Base-by-base conservation (phyloP, 148 eudicot genomes). In the Polygonum aviculare region DNA sequence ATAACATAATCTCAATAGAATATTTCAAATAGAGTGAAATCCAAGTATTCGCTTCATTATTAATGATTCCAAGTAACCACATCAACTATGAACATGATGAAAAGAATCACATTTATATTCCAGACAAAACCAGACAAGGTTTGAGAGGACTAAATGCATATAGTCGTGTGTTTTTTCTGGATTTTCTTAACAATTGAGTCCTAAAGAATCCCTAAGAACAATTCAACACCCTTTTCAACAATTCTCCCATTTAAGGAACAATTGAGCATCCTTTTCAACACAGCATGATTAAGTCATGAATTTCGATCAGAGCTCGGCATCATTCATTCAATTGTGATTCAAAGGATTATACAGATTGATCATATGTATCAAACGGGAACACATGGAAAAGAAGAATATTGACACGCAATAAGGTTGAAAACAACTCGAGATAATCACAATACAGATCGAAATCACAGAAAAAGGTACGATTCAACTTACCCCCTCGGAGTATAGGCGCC, bases 1-100 rank as follows among this genome's bases (percentile, higher is more conserved):
- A 35, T 35, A 60, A 74, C 72, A 35, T 77, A 74, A 74, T 77
- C 81, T 79, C 52, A 72, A 72, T 52, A 45, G 16, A 72, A 72
- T 12, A 41, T n/a, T 18, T 36, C 41, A 65, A 12, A 19, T 65
- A 65, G 31, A 26, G 31, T 0, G 0, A 1, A 35, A 8, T 65
- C 19, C 41, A 21, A 7, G 35, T 65, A 65, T 65, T 14, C 15
- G 12, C 71, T 35, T 33, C 19, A 36, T 62, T 31, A 9, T 26
- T 22, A 31, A 31, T 1, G 0, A 62, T 3, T 62, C 16, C 15
- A 62, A 26, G 16, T 22, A 22, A 62, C 15, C 40, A 65, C 71
- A 35, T 33, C 40, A 65, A 65, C 9, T 36, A 65, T 15, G n/a
- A 41, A 65, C 44, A 35, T 33, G 71, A 35, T 65, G 35, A 65